Percentiles rank a stretch among this genome's conserved stretches.
Conservation (phyloP, 2,329 filamentous ascomycete genomes). For the Neofusicoccum sp. region DNA sequence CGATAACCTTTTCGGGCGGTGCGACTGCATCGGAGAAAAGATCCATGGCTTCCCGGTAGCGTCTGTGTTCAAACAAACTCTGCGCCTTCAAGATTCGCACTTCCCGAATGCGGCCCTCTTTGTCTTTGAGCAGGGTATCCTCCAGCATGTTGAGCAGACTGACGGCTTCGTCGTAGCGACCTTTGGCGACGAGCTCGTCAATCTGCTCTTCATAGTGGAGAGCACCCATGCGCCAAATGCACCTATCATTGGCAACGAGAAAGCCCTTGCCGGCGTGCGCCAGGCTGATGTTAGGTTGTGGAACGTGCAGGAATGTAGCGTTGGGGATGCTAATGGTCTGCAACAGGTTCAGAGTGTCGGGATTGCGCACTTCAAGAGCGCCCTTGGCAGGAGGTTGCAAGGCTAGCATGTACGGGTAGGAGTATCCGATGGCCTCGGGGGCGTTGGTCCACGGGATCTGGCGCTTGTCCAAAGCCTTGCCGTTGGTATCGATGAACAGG, state of each 20-base stretch:
- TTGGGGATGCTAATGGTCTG: conserved; percentile 83
- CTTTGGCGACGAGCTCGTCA: conserved; percentile 73
- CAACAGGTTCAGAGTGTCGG: conserved; percentile 84
- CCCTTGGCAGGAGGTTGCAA: conserved; percentile 83
- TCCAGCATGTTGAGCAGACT: conserved; percentile 88
- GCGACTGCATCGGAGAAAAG: conserved; percentile 89
- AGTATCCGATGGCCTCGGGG: conserved; percentile 91
- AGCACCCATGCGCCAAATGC: conserved; percentile 94
- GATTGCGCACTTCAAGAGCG: conserved; percentile 86
- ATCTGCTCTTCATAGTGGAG: conserved; percentile 90
- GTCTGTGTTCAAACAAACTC: conserved; percentile 76
- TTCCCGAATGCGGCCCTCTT: conserved; percentile 76
- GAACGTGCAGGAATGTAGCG: conserved; percentile 84
- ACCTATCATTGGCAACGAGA: conserved; percentile 86
- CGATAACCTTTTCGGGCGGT: conserved; percentile 84
- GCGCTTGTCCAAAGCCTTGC: conserved; percentile 77
- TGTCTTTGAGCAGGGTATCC: conserved; percentile 84
- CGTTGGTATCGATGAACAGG: conserved; percentile 82
- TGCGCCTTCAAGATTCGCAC: conserved; percentile 93
- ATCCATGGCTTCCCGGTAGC: conserved; percentile 84
- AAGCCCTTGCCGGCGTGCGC: conserved; percentile 96
- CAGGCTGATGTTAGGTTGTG: conserved; percentile 89
- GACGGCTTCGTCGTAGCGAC: conserved; percentile 85
- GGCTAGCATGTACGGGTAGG: conserved; percentile 91
- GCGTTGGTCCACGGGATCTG: conserved; percentile 92